Evolutionary conservation across 306 rosid genomes (phyloP).

Genomic region (Trichosanthes cucumerina): DNA sequence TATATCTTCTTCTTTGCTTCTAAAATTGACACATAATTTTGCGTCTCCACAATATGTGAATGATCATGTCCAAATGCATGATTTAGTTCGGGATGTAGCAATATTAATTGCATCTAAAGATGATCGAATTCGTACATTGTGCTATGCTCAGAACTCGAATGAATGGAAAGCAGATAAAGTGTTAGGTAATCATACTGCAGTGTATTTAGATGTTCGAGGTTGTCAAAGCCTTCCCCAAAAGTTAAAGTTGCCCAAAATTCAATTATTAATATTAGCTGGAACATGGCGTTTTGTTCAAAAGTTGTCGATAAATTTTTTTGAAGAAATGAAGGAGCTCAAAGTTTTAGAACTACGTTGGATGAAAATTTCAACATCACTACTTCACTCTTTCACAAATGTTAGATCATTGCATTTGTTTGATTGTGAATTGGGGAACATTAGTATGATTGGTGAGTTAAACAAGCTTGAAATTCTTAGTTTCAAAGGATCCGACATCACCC

Average conservation of each 20-base stretch:
- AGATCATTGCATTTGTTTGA: neutral
- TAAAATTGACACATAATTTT: no score
- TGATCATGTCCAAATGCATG: no score
- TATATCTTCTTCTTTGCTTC: conserved; percentile 12
- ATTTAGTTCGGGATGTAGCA: conserved; percentile 12
- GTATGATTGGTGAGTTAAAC: conserved; percentile 11
- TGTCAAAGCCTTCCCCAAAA: neutral
- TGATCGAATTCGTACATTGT: neutral
- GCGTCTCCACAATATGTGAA: no score
- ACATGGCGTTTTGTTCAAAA: no score
- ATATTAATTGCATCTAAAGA: neutral
- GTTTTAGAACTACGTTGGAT: neutral
- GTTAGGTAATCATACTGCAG: neutral
- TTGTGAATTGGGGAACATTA: neutral
- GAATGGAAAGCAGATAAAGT: neutral
- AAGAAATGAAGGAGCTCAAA: neutral
- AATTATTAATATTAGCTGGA: no score
- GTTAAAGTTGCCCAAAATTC: neutral
- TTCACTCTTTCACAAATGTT: neutral
- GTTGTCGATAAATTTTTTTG: neutral
- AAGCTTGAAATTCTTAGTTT: conserved; percentile 11
- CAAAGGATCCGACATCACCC: accelerated
- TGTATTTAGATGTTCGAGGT: neutral
- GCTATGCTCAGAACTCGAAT: neutral
- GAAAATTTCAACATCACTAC: neutral